A percentile compares a stretch with the other conserved stretches of the same genome.
phyloP scores from a whole-genome alignment of 495 filamentous ascomycete genomes.

The Penicillium mononematosum region DNA sequence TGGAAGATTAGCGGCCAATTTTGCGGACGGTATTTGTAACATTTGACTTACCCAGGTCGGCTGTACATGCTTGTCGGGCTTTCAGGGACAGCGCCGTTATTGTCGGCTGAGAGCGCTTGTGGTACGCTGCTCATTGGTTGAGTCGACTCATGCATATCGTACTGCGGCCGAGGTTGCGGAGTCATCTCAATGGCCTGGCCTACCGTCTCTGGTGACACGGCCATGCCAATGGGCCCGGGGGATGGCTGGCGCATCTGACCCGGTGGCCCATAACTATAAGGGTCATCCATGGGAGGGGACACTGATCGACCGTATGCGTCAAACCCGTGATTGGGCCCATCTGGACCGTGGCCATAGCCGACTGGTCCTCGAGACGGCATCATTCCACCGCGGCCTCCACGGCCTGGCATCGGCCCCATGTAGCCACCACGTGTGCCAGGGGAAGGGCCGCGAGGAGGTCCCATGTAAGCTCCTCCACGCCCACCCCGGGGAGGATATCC shows the following conservation, averaged over 20 bases:
- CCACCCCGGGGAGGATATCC: conserved; percentile 56
- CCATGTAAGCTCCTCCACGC: conserved; percentile 51
- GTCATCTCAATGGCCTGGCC: conserved; percentile 86
- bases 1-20: conserved; percentile 29
- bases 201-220: conserved; percentile 49
- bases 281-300: conserved; percentile 33
- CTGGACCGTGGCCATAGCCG: conserved; percentile 34
- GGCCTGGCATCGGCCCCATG: conserved; percentile 33
- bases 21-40: conserved; percentile 1
- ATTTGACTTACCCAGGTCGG: conserved; percentile 64
- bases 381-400: conserved; percentile 34
- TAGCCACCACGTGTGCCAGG: conserved; percentile 33
- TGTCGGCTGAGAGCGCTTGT: conserved; percentile 37
- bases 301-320: conserved; percentile 26
- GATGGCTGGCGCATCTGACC: conserved; percentile 36
- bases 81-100: conserved; percentile 34
- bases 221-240: conserved; percentile 60
- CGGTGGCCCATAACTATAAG: conserved; percentile 25
- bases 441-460: conserved; percentile 37
- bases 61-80: conserved; percentile 69
- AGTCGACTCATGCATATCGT: conserved; percentile 49
- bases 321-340: conserved; percentile 26
- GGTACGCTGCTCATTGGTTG: conserved; percentile 62
- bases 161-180: conserved; percentile 40
- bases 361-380: conserved; percentile 55